Conservation (phyloP, 306 rosid genomes). For the peach (Prunus persica) region Prunus_persica_NCBIv2 NC_034009.1:27917501-27918000, state of each 20-base stretch:
- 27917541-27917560: background rate
- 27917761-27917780: no score
- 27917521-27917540: constrained; percentile 55
- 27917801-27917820: background rate
- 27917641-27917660: constrained; percentile 5
- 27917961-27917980: background rate
- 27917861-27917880: background rate
- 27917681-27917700: constrained; percentile 17
- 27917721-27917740: background rate
- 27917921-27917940: background rate
- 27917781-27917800: background rate
- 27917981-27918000: background rate
- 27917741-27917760: constrained; percentile 14
- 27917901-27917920: background rate
- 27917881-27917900: background rate
- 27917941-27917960: background rate
- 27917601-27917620: constrained; percentile 69
- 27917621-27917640: constrained; percentile 41
- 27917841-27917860: background rate
- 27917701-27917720: constrained; percentile 23
- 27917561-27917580: constrained; percentile 23
- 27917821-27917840: background rate
- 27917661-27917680: background rate
- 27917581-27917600: constrained; percentile 21
- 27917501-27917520: constrained; percentile 63